phyloP scores from a whole-genome alignment of 495 filamentous ascomycete species.

The Hypoxylon trugodes region DNA sequence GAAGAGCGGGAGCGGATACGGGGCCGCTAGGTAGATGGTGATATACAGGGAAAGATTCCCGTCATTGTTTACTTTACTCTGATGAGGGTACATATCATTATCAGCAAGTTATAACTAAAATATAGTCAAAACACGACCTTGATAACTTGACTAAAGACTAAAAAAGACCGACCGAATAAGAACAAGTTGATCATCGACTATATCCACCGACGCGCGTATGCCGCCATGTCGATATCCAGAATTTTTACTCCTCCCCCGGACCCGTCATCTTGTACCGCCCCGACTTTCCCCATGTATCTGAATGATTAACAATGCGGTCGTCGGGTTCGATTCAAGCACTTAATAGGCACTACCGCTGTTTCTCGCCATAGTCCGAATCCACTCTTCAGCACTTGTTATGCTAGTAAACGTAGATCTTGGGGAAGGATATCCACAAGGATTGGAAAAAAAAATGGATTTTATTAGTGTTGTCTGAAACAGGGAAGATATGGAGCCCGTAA shows the following conservation, averaged over 20 bases:
- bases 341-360: conserved; percentile 18
- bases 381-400: conserved; percentile 22
- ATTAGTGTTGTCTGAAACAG: conserved; percentile 17
- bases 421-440: conserved; percentile 23
- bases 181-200: conserved; percentile 6
- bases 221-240: conserved; percentile 25
- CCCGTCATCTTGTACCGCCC: conserved; percentile 16
- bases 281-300: conserved; percentile 28
- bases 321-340: conserved; percentile 1
- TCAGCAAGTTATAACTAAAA: no score
- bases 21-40: background rate
- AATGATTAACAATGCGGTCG: background rate
- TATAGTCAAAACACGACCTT: conserved; percentile 11
- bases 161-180: background rate
- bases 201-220: background rate
- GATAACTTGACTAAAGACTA: no score
- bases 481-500: conserved; percentile 1
- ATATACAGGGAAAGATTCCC: background rate
- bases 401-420: conserved; percentile 33
- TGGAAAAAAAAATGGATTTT: conserved; percentile 12
- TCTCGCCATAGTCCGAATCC: conserved; percentile 16
- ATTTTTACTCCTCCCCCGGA: conserved; percentile 32
- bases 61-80: background rate
- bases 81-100: background rate
- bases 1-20: no score